Base-by-base conservation (phyloP, 139 green algal genomes). In the Volvox reticuliferus region DNA sequence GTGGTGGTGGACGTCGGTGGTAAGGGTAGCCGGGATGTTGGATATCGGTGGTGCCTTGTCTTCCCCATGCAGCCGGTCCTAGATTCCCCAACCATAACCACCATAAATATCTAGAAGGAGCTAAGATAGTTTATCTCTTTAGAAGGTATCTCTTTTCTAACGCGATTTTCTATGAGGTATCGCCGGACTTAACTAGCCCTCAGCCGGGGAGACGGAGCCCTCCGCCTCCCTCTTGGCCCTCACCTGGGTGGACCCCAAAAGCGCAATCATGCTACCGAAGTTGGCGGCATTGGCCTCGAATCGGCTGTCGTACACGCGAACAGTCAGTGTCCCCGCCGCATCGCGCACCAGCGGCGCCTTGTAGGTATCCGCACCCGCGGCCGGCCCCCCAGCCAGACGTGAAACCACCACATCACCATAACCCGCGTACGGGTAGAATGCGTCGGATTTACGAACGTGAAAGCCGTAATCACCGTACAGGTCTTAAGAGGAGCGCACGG, bases 391-490 rank as follows among this genome's bases (percentile, higher is more conserved):
- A 22, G 17, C 68, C 68, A 77, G 68, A 22, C 68, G 68, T 26
- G 68, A 77, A 22, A 77, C 68, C 68, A 77, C 68, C 68, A 77
- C 68, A 22, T 22, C 68, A 9, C 68, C 68, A 26, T 77, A 77
- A 24, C 68, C 68, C 18, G 68, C 68, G 68, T 77, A 77, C 14
- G 22, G 68, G 21, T 77, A n/a, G 18, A 77, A 22, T 26, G 68
- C 22, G 68, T 77, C 68, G 22, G 68, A n/a, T 26, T 33, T 26
- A 21, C 68, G 22, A 22, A 26, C 30, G 17, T 77, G n/a, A 26
- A 77, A 77, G 68, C 30, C 68, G 68, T 77, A 77, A 77, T 77
- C 68, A 26, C 68, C 68, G 68, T 77, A 77, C 68, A n/a, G 68
- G 14, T 24, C 21, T 22, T 77, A 22, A 22, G 68, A 77, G 21